These are phyloP conservation scores for Aristolochia fimbriata DNA, from an alignment of 164 flowering plant genomes.

Conservation along the genomic window DNA sequence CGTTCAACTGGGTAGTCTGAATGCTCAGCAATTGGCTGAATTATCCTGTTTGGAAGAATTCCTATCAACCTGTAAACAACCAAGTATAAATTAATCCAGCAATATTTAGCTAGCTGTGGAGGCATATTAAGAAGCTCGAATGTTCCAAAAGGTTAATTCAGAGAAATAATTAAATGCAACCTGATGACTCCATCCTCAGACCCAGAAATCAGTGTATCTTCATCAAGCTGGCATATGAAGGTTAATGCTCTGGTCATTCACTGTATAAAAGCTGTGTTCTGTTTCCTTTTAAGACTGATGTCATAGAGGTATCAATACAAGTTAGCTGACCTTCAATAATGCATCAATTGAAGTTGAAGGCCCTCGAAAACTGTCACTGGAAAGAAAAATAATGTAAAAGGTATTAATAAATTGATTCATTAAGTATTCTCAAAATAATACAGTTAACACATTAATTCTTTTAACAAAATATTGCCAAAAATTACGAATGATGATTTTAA, in stretches of 20 bases:
- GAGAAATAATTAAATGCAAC: conserved; percentile 28
- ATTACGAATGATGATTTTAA: too few relatives aligned
- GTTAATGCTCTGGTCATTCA: neutral
- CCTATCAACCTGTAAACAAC: conserved; percentile 59
- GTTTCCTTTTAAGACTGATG: neutral
- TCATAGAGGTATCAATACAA: neutral
- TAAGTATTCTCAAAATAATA: too few relatives aligned
- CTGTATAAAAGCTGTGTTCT: neutral
- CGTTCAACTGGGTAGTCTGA: conserved; percentile 90
- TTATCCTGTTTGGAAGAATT: conserved; percentile 83
- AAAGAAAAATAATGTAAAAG: too few relatives aligned
- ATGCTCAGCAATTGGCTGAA: conserved; percentile 94
- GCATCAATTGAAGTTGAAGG: conserved; percentile 72
- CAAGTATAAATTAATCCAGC: neutral
- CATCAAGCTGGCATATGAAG: conserved; percentile 57
- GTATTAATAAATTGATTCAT: too few relatives aligned
- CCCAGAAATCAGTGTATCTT: conserved; percentile 78
- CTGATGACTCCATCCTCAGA: conserved; percentile 89
- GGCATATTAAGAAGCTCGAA: too few relatives aligned
- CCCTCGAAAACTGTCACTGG: conserved; percentile 83
- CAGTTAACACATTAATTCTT: too few relatives aligned
- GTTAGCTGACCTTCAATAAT: conserved; percentile 57
- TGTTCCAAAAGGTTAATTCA: too few relatives aligned
- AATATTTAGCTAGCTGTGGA: too few relatives aligned
- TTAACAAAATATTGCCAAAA: too few relatives aligned